phyloP scores from a whole-genome alignment of 2,329 filamentous ascomycete genomes.

The Paecilomyces formosus region DNA sequence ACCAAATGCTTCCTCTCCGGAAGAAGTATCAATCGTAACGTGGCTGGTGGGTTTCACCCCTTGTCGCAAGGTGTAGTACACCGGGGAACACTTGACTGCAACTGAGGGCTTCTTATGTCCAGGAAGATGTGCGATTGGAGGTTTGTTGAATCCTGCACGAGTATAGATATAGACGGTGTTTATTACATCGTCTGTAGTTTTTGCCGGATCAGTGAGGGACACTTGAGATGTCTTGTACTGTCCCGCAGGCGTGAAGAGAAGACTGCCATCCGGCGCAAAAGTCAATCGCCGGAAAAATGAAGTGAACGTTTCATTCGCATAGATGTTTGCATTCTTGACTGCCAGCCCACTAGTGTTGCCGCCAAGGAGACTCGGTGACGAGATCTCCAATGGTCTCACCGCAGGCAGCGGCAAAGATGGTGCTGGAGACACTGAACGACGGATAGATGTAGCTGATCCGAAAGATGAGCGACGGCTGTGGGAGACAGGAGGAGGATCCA shows the following conservation, averaged over 20 bases:
- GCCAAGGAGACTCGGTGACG: conserved; percentile 62
- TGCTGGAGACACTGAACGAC: conserved; percentile 85
- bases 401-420: conserved; percentile 90
- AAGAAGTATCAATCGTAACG: conserved; percentile 92
- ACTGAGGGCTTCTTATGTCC: conserved; percentile 98
- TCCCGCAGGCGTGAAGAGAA: conserved; percentile 88
- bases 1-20: conserved; percentile 73
- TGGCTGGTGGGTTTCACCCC: conserved; percentile 64
- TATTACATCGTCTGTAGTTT: conserved; percentile 74
- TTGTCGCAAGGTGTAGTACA: conserved; percentile 76
- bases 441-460: conserved; percentile 64
- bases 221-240: conserved; percentile 80
- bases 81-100: conserved; percentile 85
- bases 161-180: conserved; percentile 99
- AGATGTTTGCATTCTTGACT: conserved; percentile 79
- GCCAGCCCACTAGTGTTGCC: conserved; percentile 42
- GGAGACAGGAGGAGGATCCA: conserved; percentile 91
- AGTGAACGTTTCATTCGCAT: conserved; percentile 92
- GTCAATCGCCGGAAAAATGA: conserved; percentile 93
- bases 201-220: conserved; percentile 59
- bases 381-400: conserved; percentile 87
- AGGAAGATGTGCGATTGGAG: conserved; percentile 87
- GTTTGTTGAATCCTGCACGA: conserved; percentile 90
- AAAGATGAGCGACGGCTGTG: conserved; percentile 95
- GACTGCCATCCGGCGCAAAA: conserved; percentile 89